phyloP scores from a whole-genome alignment of 2,329 filamentous ascomycete genomes.

The Chrysoporthe austroafricana region DNA sequence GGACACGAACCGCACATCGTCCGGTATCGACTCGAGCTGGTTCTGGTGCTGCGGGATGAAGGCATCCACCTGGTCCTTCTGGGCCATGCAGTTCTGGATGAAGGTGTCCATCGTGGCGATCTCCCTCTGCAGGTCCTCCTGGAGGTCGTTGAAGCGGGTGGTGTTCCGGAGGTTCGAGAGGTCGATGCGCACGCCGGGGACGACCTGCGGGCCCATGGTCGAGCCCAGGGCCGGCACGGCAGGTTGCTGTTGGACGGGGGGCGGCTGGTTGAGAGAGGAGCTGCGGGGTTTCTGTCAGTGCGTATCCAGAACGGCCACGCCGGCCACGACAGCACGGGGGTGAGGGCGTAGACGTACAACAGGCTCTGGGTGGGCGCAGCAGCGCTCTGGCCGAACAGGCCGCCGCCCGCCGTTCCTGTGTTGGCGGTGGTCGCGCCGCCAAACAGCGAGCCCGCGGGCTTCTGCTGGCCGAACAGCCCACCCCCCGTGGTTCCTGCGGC shows the following conservation, averaged over 20 bases:
- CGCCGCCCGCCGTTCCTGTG: slow-evolving; percentile 26
- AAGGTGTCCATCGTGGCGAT: slow-evolving; percentile 79
- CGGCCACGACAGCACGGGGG: neutral
- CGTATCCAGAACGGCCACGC: neutral
- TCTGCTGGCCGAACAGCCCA: slow-evolving; percentile 31
- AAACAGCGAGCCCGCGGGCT: slow-evolving; percentile 35
- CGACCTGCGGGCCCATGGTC: slow-evolving; percentile 57
- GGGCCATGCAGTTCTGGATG: slow-evolving; percentile 79
- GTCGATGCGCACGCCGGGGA: slow-evolving; percentile 79
- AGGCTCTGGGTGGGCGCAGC: slow-evolving; percentile 30
- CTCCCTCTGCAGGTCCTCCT: slow-evolving; percentile 77
- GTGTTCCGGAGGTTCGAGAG: slow-evolving; percentile 79
- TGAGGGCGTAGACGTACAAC: slow-evolving; percentile 32
- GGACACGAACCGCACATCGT: slow-evolving; percentile 48
- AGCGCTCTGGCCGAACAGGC: slow-evolving; percentile 31
- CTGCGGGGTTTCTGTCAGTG: slow-evolving; percentile 13
- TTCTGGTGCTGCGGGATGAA: slow-evolving; percentile 61
- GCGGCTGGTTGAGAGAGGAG: slow-evolving; percentile 29
- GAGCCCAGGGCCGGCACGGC: slow-evolving; percentile 31
- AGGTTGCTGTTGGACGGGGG: slow-evolving; percentile 30
- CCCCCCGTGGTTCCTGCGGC: slow-evolving; percentile 26
- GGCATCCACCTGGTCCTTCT: slow-evolving; percentile 75
- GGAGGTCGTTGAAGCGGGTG: slow-evolving; percentile 88
- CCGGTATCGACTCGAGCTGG: slow-evolving; percentile 43
- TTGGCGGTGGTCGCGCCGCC: slow-evolving; percentile 29